Percentiles rank a stretch among this genome's conserved stretches.
phyloP scores from a whole-genome alignment of 805 yeast species.

The Cyberlindnera suaveolens region DNA sequence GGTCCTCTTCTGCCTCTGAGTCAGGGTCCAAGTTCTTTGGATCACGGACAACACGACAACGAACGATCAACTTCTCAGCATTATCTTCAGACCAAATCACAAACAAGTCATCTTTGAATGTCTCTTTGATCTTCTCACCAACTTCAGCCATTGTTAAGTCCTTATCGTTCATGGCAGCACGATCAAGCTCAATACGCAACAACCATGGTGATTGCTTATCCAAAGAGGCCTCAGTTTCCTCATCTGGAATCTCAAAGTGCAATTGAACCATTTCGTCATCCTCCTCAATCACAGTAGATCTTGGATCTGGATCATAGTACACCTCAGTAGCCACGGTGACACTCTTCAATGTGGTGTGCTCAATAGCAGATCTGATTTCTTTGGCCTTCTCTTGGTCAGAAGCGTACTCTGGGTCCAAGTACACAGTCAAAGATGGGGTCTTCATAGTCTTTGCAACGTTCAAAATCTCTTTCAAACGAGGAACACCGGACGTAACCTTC shows the following conservation, averaged over 20 bases:
- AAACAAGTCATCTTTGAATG: constrained; percentile 90
- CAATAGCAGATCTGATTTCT: constrained; percentile 92
- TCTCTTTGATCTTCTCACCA: constrained; percentile 88
- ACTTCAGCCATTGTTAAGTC: constrained; percentile 98
- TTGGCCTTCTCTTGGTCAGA: constrained; percentile 91
- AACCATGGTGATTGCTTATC: constrained; percentile 98
- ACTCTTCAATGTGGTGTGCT: constrained; percentile 89
- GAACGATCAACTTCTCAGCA: constrained; percentile 91
- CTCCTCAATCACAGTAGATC: constrained; percentile 92
- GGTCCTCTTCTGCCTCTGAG: constrained; percentile 94
- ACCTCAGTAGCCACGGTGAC: constrained; percentile 98
- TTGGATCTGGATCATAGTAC: constrained; percentile 97
- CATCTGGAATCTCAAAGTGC: constrained; percentile 96
- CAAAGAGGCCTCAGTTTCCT: constrained; percentile 87
- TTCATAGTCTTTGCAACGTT: constrained; percentile 97
- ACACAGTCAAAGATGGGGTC: constrained; percentile 99
- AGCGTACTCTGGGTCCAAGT: constrained; percentile 72
- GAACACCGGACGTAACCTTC: constrained; percentile 95
- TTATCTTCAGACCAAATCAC: constrained; percentile 99
- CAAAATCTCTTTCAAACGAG: constrained; percentile 95
- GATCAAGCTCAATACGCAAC: constrained; percentile 90
- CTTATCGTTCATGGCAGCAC: constrained; percentile 98
- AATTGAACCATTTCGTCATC: constrained; percentile 97
- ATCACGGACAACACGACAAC: constrained; percentile 97
- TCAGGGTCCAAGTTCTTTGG: constrained; percentile 92